Evolutionary conservation across 78 protist species (phyloP), one percentile per base, ranked within the genome.

Genomic region (slime mould (Dictyostelium discoideum)): DNA sequence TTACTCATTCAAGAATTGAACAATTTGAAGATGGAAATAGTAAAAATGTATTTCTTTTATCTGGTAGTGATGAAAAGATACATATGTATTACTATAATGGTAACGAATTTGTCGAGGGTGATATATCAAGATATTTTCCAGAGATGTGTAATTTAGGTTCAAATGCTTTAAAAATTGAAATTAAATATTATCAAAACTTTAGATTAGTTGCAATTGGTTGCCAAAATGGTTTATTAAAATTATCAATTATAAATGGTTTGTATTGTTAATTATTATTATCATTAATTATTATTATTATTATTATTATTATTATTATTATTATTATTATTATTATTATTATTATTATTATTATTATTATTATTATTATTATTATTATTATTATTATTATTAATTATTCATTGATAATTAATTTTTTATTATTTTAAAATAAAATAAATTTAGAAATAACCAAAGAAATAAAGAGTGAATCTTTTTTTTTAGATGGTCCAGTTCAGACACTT

Each of bases 401-500:
- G 37, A 32, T 32, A 32, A 32, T 32, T 32, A 32, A 32, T 32
- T 32, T 32, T 32, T 32, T 32, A 32, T 32, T 32, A 32, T 32
- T 32, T 32, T 32, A 32, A 32, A 32, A 32, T 32, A 32, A 32
- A 32, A 29, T 14, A 13, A 32, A 2, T 48, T 1, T 16, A 87
- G 86, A 79, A 76, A 8, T 48, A 14, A 89, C 80, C 16, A 90
- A 90, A 29, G 39, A 90, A 50, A 16, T 10, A 11, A 82, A 24
- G 74, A 29, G 22, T 42, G 95, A 90, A 48, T 80, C 88, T 29
- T 90, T 74, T 26, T 90, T 46, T 50, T 89, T 90, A 37, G 95
- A 90, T 90, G 95, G 95, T 3, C 95, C 95, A 67, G 95, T 90
- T 42, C 87, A 90, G n/a, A 22, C 95, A 9, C 20, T 90, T 18